phyloP scores from a whole-genome alignment of 2,329 filamentous ascomycete species.

The Exophiala alcalophila region DNA sequence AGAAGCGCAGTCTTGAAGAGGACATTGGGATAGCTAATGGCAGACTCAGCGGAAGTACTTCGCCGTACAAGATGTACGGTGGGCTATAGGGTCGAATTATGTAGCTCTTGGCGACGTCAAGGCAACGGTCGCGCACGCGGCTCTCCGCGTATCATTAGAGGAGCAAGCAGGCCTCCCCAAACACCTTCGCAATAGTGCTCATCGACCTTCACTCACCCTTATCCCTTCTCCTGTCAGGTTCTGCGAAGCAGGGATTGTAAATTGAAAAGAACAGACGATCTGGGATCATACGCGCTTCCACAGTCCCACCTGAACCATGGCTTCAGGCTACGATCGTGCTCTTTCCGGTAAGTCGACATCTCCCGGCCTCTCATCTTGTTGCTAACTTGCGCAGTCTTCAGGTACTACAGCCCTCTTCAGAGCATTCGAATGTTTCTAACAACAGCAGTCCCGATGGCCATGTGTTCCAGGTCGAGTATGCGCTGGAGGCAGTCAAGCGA shows the following conservation, averaged over 20 bases:
- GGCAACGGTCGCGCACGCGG: constrained; percentile 18
- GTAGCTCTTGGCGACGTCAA: constrained; percentile 7
- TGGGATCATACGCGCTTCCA: neutral
- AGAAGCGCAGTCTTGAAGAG: too few species aligned
- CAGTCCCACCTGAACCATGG: constrained; percentile 53
- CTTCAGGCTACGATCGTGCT: constrained; percentile 98
- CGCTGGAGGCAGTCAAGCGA: constrained; percentile 96
- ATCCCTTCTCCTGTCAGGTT: neutral
- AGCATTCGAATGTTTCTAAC: constrained; percentile 46
- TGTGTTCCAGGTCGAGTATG: constrained; percentile 99
- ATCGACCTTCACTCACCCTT: too few species aligned
- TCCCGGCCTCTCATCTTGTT: constrained; percentile 1
- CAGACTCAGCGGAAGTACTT: neutral
- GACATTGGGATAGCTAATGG: too few species aligned
- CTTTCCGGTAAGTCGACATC: constrained; percentile 73
- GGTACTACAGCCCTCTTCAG: constrained; percentile 23
- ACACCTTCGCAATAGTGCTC: neutral
- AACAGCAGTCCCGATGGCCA: constrained; percentile 88
- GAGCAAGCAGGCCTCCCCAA: constrained; percentile 7
- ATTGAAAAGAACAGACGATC: too few species aligned
- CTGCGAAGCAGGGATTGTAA: too few species aligned
- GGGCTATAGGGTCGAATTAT: too few species aligned
- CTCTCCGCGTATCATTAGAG: constrained; percentile 4
- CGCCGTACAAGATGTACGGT: constrained; percentile 6
- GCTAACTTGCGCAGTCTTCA: constrained; percentile 35